Evolutionary conservation across 139 green algal genomes (phyloP), one percentile per base, ranked within the genome.

Genomic region (Tetradesmus lagerheimii): DNA sequence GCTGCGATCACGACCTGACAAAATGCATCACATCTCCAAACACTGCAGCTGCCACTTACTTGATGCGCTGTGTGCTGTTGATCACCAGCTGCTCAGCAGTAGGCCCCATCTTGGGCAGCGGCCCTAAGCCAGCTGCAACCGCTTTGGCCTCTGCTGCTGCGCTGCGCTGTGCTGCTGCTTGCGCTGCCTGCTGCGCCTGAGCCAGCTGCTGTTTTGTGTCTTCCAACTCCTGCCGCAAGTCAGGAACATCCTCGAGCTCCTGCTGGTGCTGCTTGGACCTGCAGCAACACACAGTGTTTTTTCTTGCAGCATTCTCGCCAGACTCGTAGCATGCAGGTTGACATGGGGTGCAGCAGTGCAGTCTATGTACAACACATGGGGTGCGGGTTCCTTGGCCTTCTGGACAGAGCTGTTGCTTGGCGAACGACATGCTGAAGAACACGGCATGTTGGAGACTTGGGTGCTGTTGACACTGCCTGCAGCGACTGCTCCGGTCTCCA

Each of bases 21-120:
- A n/a, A n/a, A n/a, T n/a, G n/a, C n/a, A n/a, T n/a, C n/a, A n/a
- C 47, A 29, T 2, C 29, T 8, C 4, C 27, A 66, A 16, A 57
- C 78, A 34, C 78, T 20, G 37, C 78, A 64, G 57, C 57, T 31
- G 66, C 14, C 29, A 31, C 85, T 38, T n/a, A 91, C 87, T 50
- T 91, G 78, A 86, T 79, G 27, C 87, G 78, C 20, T 85, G 76
- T 62, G 62, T 91, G 87, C 76, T 91, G 87, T 86, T 85, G 27
- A 81, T 71, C 25, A 91, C 25, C 57, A 91, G 87, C 87, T 91
- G 87, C 62, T 91, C 87, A 41, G 77, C 87, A 37, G 53, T 87
- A 4, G 62, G 38, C 1, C 76, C 57, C 87, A 91, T 91, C 53
- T 80, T 78, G 2, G 76, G 76, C 77, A 87, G 14, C 12, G 27